phyloP scores from a whole-genome alignment of 2,329 filamentous ascomycete species.

The Aspergillus sp. region DNA sequence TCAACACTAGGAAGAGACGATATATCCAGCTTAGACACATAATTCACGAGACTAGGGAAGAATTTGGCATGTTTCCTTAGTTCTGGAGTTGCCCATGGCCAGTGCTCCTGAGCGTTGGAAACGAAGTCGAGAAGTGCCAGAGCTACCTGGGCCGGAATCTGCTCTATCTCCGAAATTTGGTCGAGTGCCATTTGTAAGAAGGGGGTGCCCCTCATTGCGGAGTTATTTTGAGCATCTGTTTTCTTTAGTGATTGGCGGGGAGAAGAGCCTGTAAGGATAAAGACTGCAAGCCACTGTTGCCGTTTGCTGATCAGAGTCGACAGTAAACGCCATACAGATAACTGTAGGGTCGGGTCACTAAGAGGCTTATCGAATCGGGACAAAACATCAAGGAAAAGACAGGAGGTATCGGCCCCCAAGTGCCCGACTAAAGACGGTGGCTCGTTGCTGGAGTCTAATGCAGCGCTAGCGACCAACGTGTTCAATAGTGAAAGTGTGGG shows the following conservation, averaged over 20 bases:
- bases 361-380: conserved; percentile 76
- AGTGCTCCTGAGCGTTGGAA: conserved; percentile 84
- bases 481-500: conserved; percentile 70
- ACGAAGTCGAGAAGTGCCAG: conserved; percentile 83
- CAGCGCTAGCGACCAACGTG: conserved; percentile 69
- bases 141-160: conserved; percentile 64
- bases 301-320: conserved; percentile 82
- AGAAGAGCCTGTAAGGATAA: conserved; percentile 82
- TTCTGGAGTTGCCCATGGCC: conserved; percentile 89
- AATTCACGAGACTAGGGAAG: conserved; percentile 68
- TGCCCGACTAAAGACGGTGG: conserved; percentile 93
- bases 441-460: conserved; percentile 63
- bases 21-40: conserved; percentile 62
- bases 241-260: conserved; percentile 70
- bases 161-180: conserved; percentile 64
- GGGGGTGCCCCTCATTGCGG: conserved; percentile 56
- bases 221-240: conserved; percentile 49
- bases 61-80: conserved; percentile 73
- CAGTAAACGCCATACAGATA: conserved; percentile 79
- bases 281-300: conserved; percentile 95
- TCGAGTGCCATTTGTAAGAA: conserved; percentile 74
- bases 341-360: conserved; percentile 62
- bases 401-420: conserved; percentile 76
- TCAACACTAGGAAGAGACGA: conserved; percentile 48
- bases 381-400: conserved; percentile 77